Base-by-base conservation (phyloP, 2,329 filamentous ascomycete genomes). In the Ampelomyces quisqualis region DNA sequence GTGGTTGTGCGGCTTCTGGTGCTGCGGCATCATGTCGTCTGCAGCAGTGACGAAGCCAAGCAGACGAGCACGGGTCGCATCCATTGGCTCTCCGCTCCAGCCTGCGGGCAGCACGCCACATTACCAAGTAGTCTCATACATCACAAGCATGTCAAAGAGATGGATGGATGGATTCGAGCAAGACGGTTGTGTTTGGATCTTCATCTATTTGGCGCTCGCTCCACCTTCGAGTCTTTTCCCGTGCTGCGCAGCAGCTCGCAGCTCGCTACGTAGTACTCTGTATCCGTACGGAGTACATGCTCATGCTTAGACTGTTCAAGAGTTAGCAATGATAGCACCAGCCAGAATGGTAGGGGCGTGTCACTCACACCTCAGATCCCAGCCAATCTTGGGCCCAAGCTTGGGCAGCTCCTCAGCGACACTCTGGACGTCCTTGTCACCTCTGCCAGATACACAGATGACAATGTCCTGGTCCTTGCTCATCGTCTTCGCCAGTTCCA, bases 371-470 rank as follows among this genome's bases (percentile, higher is more conserved):
- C 80, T 74, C 70, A 84, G 60, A 64, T 84, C 80, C 81, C 81
- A 84, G 33, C 77, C 89, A 70, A 98, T 97, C 75, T 86, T 77
- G 6, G 93, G 93, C 0, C 93, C 91, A 48, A 98, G 70, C 55
- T 79, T 86, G 13, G 91, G 91, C 64, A 98, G 73, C 72, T 95
- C 89, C 64, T 98, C 93, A 0, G 93, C 93, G 36, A 98, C 91
- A 61, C 88, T 95, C 80, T 98, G 90, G 44, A 98, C 93, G 65
- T 98, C 93, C 81, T 98, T 98, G 72, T 98, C 93, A 49, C 93
- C 93, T 57, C 93, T 78, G 7, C 93, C 93, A 64, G 87, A 94
- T 24, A 98, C 70, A 72, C 91, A 97, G 49, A 98, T 90, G 45
- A 98, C 91, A 19, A 98, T 74, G 62, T 97, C 90, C 72, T 96